These are phyloP conservation scores for Vanilla planifolia DNA, from an alignment of 106 monocot genomes.

Conservation along the genomic window DNA sequence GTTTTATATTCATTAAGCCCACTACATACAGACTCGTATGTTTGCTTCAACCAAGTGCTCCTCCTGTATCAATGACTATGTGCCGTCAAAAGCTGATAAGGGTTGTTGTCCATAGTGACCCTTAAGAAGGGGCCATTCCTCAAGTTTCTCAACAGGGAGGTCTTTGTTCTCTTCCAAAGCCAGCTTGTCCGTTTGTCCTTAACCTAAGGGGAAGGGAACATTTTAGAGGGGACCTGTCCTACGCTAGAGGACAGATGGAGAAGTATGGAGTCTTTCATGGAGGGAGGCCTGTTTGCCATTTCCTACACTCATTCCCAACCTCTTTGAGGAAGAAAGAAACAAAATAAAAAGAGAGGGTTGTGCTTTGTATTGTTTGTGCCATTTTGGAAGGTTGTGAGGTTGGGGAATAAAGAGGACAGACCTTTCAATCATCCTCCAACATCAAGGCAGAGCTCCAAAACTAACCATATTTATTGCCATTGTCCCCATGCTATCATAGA, in stretches of 20 bases:
- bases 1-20: too few relatives aligned
- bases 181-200: constrained; percentile 7
- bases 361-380: constrained; percentile 5
- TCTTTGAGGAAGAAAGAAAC: background rate
- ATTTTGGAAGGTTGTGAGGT: constrained; percentile 1
- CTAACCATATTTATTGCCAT: background rate
- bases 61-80: too few relatives aligned
- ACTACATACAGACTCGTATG: too few relatives aligned
- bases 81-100: too few relatives aligned
- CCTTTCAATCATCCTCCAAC: background rate
- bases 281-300: background rate
- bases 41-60: too few relatives aligned
- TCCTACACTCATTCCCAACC: background rate
- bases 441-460: background rate
- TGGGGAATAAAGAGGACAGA: background rate
- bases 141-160: background rate
- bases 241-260: constrained; percentile 1
- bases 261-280: constrained; percentile 3
- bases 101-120: too few relatives aligned
- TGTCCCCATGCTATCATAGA: too few relatives aligned
- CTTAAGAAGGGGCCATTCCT: background rate
- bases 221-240: constrained; percentile 2
- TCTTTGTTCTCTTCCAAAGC: background rate
- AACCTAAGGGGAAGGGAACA: background rate
- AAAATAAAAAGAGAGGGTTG: background rate